A percentile compares a stretch with the other conserved stretches of the same genome.
Evolutionary conservation across 2,329 filamentous ascomycete species (phyloP).

Genomic region (Ampelomyces quisqualis): DNA sequence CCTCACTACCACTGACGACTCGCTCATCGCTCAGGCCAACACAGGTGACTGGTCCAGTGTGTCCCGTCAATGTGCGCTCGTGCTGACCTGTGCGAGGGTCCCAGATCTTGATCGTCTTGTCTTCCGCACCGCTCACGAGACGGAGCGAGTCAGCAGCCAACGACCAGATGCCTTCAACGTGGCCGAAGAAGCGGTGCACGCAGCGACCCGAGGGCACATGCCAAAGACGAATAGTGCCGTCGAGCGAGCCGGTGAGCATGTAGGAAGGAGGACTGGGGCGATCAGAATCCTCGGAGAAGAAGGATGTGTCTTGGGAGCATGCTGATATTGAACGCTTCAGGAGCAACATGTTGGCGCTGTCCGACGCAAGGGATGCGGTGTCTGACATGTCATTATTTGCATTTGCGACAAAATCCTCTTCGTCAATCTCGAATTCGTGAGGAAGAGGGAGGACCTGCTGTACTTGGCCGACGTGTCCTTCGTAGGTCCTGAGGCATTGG

Average conservation of each 20-base stretch:
- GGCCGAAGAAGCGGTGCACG: slow-evolving; percentile 91
- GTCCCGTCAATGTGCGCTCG: slow-evolving; percentile 88
- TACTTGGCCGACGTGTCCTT: slow-evolving; percentile 91
- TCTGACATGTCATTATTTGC: slow-evolving; percentile 55
- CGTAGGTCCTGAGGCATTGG: slow-evolving; percentile 72
- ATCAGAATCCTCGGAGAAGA: slow-evolving; percentile 61
- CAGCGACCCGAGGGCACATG: slow-evolving; percentile 80
- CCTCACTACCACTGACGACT: slow-evolving; percentile 89
- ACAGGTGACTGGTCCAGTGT: slow-evolving; percentile 88
- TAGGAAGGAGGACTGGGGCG: slow-evolving; percentile 80
- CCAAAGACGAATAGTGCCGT: slow-evolving; percentile 91
- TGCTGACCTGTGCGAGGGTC: slow-evolving; percentile 88
- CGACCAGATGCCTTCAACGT: slow-evolving; percentile 94
- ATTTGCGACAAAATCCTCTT: slow-evolving; percentile 58
- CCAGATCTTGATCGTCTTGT: slow-evolving; percentile 95
- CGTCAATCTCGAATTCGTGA: slow-evolving; percentile 85
- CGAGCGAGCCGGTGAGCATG: slow-evolving; percentile 89
- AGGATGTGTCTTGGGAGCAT: slow-evolving; percentile 27
- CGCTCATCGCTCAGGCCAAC: slow-evolving; percentile 86
- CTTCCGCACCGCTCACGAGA: slow-evolving; percentile 85
- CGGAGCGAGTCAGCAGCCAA: slow-evolving; percentile 85
- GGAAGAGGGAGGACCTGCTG: slow-evolving; percentile 87
- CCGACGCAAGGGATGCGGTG: slow-evolving; percentile 39
- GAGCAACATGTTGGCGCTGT: slow-evolving; percentile 12
- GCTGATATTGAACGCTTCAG: slow-evolving; percentile 9